Conservation (phyloP, 345 rosid species). For the Populus alba region DNA sequence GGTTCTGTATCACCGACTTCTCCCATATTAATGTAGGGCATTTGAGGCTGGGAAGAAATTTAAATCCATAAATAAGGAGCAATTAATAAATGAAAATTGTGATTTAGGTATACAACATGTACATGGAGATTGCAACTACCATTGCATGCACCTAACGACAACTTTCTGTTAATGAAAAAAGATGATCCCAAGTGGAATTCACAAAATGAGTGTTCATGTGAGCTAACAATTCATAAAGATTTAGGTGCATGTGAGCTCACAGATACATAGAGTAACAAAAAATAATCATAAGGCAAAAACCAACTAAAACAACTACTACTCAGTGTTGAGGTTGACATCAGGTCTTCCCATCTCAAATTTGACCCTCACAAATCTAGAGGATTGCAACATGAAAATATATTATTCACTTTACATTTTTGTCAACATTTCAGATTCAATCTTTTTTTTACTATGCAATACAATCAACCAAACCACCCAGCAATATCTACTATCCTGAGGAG, state of each 20-base stretch:
- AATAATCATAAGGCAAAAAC: neutral
- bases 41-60: no score
- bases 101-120: neutral
- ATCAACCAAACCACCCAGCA: neutral
- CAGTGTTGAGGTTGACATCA: neutral
- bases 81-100: slow-evolving; percentile 23
- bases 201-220: neutral
- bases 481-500: neutral
- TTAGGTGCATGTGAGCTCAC: neutral
- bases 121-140: slow-evolving; percentile 38
- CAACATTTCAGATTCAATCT: no score
- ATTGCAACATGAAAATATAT: neutral
- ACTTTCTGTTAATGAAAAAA: slow-evolving; percentile 6
- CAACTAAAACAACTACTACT: neutral
- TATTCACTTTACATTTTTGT: neutral
- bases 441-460: neutral
- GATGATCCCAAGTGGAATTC: neutral
- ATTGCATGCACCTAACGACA: slow-evolving; percentile 81
- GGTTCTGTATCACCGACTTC: no score
- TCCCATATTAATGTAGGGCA: no score
- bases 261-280: neutral
- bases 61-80: slow-evolving; percentile 31
- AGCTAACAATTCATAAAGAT: neutral
- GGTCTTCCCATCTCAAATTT: neutral
- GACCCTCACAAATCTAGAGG: neutral